phyloP scores from a whole-genome alignment of 1,139 yeast genomes.

The Debaryomyces singareniensis region DNA sequence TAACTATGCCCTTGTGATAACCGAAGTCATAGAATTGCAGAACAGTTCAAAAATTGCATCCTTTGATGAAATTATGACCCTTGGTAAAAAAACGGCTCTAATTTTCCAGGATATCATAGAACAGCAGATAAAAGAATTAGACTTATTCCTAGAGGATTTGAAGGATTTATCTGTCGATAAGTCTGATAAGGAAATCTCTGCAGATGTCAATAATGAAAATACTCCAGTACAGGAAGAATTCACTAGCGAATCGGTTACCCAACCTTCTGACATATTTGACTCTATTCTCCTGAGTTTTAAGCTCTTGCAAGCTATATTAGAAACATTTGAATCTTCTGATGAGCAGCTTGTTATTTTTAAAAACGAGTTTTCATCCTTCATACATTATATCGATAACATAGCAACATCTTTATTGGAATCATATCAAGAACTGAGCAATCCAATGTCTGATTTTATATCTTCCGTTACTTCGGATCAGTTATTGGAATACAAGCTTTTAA shows the following conservation, averaged over 20 bases:
- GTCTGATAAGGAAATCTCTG: not conserved
- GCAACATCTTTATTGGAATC: constrained; percentile 17
- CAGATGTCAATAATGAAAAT: constrained; percentile 2
- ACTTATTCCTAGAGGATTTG: constrained; percentile 23
- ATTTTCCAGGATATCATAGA: constrained; percentile 13
- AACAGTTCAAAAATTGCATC: constrained; percentile 12
- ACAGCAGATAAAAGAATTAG: constrained; percentile 20
- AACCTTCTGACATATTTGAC: constrained; percentile 35
- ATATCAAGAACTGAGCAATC: constrained; percentile 16
- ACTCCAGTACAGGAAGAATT: constrained; percentile 15
- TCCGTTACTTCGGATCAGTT: constrained; percentile 18
- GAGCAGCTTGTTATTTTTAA: constrained; percentile 5
- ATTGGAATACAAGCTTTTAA: constrained; percentile 19
- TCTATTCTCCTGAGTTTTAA: constrained; percentile 26
- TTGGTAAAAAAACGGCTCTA: constrained; percentile 14
- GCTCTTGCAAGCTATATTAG: constrained; percentile 25
- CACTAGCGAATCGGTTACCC: constrained; percentile 24
- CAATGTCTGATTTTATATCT: constrained; percentile 19
- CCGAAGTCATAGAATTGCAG: constrained; percentile 38
- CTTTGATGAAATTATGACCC: constrained; percentile 11
- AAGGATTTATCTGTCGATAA: constrained; percentile 6
- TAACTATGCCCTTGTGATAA: constrained; percentile 42
- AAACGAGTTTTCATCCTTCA: constrained; percentile 12
- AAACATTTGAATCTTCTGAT: constrained; percentile 10
- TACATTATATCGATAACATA: constrained; percentile 15